These are phyloP conservation scores for Eremochloa ophiuroides DNA, from an alignment of 176 grass and related monocot genomes.

Conservation along the genomic window DNA sequence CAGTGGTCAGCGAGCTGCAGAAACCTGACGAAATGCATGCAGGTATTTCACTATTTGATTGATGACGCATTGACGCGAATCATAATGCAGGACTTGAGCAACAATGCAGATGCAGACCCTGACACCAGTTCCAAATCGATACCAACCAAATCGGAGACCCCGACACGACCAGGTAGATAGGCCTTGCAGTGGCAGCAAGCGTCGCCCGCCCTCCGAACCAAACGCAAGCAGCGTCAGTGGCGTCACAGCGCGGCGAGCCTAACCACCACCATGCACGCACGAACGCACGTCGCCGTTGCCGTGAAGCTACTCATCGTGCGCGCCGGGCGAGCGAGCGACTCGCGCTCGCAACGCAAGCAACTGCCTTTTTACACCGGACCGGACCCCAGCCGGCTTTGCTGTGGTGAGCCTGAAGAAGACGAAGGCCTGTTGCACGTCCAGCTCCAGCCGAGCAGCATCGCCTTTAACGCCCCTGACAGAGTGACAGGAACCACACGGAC, in stretches of 20 bases:
- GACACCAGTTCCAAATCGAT: neutral
- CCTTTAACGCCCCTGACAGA: neutral
- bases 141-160: neutral
- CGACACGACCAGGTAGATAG: neutral
- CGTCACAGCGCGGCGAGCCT: neutral
- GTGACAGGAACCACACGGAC: neutral
- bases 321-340: neutral
- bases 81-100: neutral
- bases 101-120: neutral
- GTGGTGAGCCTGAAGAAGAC: neutral
- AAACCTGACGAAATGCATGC: neutral
- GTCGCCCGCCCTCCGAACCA: neutral
- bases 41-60: too few relatives aligned
- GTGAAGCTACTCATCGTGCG: constrained; percentile 18
- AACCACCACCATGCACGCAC: neutral
- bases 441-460: too few relatives aligned
- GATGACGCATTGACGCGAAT: too few relatives aligned
- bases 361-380: too few relatives aligned
- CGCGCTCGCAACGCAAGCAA: neutral
- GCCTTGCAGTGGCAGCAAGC: too few relatives aligned
- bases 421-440: neutral
- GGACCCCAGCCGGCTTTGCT: neutral
- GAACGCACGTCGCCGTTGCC: constrained; percentile 18
- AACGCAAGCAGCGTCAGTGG: neutral
- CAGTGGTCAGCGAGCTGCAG: neutral